Base-by-base conservation (phyloP, 768 basidiomycete genomes). In the Amanita pallidorosea region DNA sequence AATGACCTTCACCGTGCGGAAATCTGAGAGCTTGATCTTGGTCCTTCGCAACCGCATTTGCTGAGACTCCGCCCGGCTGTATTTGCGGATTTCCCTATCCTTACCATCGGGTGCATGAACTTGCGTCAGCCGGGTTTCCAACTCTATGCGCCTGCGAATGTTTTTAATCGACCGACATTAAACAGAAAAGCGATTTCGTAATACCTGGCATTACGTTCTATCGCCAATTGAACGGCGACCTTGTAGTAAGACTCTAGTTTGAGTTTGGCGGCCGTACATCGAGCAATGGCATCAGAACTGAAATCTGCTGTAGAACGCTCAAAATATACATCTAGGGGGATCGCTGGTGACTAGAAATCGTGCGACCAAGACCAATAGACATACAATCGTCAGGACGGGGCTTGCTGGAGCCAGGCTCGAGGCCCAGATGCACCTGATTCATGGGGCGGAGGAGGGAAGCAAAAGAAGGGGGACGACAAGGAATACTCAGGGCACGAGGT, bases 221-320 rank as follows among this genome's bases (percentile, higher is more conserved):
- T 95, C 44, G 95, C 95, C 55, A 90, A 79, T 64, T 98, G 93
- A 31, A 99, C 95, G 4, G 94, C 92, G 52, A 97, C 87, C 68
- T 97, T 97, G 76, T 99, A 99, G 72, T 85, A 97, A 42, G 94
- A 88, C 67, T 95, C 94, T 51, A 99, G 83, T 68, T 96, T 96
- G 65, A 97, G 80, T 65, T 96, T 96, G 17, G 94, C 92, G 22
- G 88, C 88, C 44, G 91, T 95, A 7, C 90, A 85, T 45, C 88
- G 87, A 52, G 92, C 90, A 47, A 91, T 76, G 17, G 90, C 86
- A 62, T 88, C 84, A 56, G 91, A 80, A 15, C 85, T 85, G 72
- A 95, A 94, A 52, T 78, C 80, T 37, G 75, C 69, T 1, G 87
- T 86, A 47, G 83, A 83, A 55, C 95, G 79, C 65, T 96, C 87